Conservation (phyloP, 306 rosid genomes). For the Amphicarpaea edgeworthii region DNA sequence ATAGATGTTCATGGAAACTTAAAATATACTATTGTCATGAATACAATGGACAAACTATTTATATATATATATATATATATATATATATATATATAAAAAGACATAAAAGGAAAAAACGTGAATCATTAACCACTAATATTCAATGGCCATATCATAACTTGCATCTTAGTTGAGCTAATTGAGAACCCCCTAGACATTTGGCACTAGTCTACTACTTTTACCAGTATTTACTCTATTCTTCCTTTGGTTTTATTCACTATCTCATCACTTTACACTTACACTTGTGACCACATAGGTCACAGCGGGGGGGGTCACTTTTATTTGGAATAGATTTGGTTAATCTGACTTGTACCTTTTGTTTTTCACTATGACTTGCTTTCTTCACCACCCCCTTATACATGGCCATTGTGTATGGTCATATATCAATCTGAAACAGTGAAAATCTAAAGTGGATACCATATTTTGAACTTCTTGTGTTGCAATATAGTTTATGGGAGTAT, state of each 20-base stretch:
- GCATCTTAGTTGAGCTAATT: constrained; percentile 46
- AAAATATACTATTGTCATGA: no score
- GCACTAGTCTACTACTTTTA: constrained; percentile 46
- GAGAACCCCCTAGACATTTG: constrained; percentile 39
- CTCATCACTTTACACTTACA: constrained; percentile 42
- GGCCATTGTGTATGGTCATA: constrained; percentile 38
- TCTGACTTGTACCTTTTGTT: constrained; percentile 41
- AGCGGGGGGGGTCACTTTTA: constrained; percentile 41
- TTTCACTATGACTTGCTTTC: constrained; percentile 45
- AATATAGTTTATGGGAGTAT: constrained; percentile 31
- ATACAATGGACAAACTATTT: no score
- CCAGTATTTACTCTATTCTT: constrained; percentile 38
- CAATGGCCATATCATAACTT: constrained; percentile 64
- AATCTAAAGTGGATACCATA: constrained; percentile 47
- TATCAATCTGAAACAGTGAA: constrained; percentile 46
- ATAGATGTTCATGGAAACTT: no score
- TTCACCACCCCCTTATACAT: constrained; percentile 36
- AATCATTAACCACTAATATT: constrained; percentile 64
- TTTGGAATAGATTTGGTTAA: constrained; percentile 48
- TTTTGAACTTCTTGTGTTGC: constrained; percentile 42
- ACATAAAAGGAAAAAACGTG: constrained; percentile 49
- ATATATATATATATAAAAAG: no score
- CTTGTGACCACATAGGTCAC: constrained; percentile 36
- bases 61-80: no score
- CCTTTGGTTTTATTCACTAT: constrained; percentile 44